Evolutionary conservation across 2,329 filamentous ascomycete genomes (phyloP), one percentile per base, ranked within the genome.

Genomic region (Furcasterigmium sp.): DNA sequence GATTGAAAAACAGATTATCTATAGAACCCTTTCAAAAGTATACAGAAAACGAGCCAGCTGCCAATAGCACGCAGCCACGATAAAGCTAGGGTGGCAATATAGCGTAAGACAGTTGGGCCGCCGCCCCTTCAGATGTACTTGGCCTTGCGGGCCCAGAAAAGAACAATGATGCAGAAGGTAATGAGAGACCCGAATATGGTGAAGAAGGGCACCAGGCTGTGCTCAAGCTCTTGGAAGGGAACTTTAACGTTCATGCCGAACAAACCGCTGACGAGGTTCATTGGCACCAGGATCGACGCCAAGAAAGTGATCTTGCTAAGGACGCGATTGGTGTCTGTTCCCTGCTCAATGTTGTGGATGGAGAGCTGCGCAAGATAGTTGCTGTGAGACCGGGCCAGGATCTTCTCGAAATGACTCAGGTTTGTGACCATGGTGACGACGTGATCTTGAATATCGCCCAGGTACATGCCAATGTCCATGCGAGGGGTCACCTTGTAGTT

Each of bases 351-450:
- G 64, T 87, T 91, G 63, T 94, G 89, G 55, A 97, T 91, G 30
- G 86, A 91, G 49, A 97, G 80, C 60, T 96, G 93, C 2, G 93
- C 91, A 29, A 98, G 77, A 60, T 98, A 97, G 64, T 97, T 98
- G 71, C 86, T 88, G 70, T 98, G 93, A 3, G 87, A 87, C 18
- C 93, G 85, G 21, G 86, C 91, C 39, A 98, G 77, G 77, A 98
- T 96, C 75, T 97, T 97, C 64, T 98, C 93, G 54, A 95, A 96
- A 62, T 98, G 93, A 1, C 82, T 82, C 55, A 98, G 67, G 65
- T 95, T 98, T 53, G 87, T 93, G 78, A 95, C 95, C 91, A 97
- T 97, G 37, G 93, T 98, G 46, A 98, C 89, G 42, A 98, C 91
- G 76, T 98, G 93, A 67, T 98, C 93, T 65, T 98, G 93, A 51